These are phyloP conservation scores for Phytophthora foliorum DNA, from an alignment of 352 stramenopile genomes.

Conservation along the genomic window DNA sequence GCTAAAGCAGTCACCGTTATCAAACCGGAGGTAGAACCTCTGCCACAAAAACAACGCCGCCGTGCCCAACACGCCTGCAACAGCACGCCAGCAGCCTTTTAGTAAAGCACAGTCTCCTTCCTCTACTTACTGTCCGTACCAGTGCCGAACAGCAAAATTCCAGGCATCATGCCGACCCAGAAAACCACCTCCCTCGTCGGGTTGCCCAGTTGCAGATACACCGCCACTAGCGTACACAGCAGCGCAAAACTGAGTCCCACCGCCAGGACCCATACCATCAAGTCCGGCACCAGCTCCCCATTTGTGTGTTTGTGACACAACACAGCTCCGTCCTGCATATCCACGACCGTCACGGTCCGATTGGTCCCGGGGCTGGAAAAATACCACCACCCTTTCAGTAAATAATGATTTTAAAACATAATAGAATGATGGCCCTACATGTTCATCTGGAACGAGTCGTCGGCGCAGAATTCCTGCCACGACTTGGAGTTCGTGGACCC, in stretches of 20 bases:
- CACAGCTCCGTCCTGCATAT: slow-evolving; percentile 41
- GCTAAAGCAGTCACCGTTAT: slow-evolving; percentile 84
- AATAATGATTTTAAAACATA: neutral
- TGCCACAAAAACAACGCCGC: slow-evolving; percentile 69
- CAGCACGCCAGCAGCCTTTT: slow-evolving; percentile 11
- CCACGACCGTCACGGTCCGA: slow-evolving; percentile 33
- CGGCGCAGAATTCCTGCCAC: slow-evolving; percentile 66
- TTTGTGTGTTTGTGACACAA: slow-evolving; percentile 47
- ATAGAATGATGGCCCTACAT: slow-evolving; percentile 20
- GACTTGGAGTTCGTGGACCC: slow-evolving; percentile 50
- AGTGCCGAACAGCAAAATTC: slow-evolving; percentile 57
- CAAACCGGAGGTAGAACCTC: slow-evolving; percentile 53
- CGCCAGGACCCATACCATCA: slow-evolving; percentile 58
- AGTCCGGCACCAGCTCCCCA: slow-evolving; percentile 36
- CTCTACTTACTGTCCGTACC: slow-evolving; percentile 28
- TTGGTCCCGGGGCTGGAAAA: slow-evolving; percentile 39
- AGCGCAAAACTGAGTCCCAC: slow-evolving; percentile 56
- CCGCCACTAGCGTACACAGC: slow-evolving; percentile 51
- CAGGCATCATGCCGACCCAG: slow-evolving; percentile 63
- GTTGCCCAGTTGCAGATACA: slow-evolving; percentile 76
- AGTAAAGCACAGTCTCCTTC: neutral
- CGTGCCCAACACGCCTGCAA: slow-evolving; percentile 54
- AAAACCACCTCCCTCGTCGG: slow-evolving; percentile 72
- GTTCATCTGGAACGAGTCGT: slow-evolving; percentile 31
- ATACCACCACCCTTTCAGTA: slow-evolving; percentile 1